phyloP scores from a whole-genome alignment of 148 eudicot genomes.

The Bassia scoparia region DNA sequence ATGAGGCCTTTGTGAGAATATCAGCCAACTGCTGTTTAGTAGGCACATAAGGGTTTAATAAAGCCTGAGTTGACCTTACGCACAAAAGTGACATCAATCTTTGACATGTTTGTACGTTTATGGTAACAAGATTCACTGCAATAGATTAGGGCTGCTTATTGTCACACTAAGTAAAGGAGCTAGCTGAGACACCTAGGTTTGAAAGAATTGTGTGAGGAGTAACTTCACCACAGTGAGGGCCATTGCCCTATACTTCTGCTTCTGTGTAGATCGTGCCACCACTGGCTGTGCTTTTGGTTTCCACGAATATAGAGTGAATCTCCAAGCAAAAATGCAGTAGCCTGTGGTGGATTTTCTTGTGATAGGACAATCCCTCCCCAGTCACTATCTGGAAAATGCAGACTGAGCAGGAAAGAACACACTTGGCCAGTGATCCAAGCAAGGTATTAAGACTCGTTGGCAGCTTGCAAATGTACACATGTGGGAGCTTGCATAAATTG shows the following conservation, averaged over 20 bases:
- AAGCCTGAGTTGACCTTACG: no score
- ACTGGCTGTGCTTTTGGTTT: not conserved
- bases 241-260: not conserved
- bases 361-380: not conserved
- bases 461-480: not conserved
- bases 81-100: no score
- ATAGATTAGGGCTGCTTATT: no score
- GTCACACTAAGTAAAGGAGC: no score
- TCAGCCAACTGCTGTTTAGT: no score
- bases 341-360: not conserved
- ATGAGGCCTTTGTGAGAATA: no score
- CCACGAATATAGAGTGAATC: not conserved
- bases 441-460: not conserved
- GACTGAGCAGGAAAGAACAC: not conserved
- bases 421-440: not conserved
- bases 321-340: not conserved
- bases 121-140: no score
- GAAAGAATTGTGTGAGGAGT: not conserved
- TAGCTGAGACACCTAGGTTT: not conserved
- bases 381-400: not conserved
- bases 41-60: no score
- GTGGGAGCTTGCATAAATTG: not conserved
- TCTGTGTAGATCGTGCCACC: not conserved
- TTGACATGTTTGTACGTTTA: no score
- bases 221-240: not conserved